Evolutionary conservation across 306 rosid species (phyloP), one percentile per base, ranked within the genome.

Genomic region (Acacia confusa): DNA sequence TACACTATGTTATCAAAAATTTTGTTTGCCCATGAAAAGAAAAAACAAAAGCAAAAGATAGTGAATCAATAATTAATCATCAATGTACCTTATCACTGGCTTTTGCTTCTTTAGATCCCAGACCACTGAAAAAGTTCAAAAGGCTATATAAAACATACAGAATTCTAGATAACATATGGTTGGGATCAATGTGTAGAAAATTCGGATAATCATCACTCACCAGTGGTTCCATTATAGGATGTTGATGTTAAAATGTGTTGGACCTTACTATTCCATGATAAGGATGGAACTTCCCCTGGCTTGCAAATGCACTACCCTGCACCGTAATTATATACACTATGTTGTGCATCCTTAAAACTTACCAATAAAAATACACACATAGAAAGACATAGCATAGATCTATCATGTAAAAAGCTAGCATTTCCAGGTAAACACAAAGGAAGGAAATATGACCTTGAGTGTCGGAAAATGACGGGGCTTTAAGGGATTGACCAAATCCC

Each of bases 201-300:
- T n/a, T n/a, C n/a, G n/a, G n/a, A n/a, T n/a, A n/a, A n/a, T n/a
- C n/a, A n/a, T n/a, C n/a, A n/a, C n/a, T n/a, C n/a, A n/a, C n/a
- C n/a, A n/a, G n/a, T n/a, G n/a, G 99, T 85, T 80, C 99, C 98
- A 76, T 93, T 96, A 82, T 93, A 93, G 19, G 99, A 96, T 74
- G 99, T 89, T 9, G 99, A 96, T 27, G 99, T 97, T 79, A 96
- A 88, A 82, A 96, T 94, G 81, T 93, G 98, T 79, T 96, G 99
- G 78, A 96, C 99, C 89, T 96, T 93, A 89, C 98, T 96, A 80
- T 96, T 96, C 99, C 99, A 96, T 60, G 99, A 96, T 80, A 96
- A 89, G 87, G 91, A 96, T 28, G 98, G 93, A 84, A 96, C 84
- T 79, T 96, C 99, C 70, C 98, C 88, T 96, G 99, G 70, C 93